phyloP scores from a whole-genome alignment of 1,139 yeast genomes.

The Fermentozyma sake region DNA sequence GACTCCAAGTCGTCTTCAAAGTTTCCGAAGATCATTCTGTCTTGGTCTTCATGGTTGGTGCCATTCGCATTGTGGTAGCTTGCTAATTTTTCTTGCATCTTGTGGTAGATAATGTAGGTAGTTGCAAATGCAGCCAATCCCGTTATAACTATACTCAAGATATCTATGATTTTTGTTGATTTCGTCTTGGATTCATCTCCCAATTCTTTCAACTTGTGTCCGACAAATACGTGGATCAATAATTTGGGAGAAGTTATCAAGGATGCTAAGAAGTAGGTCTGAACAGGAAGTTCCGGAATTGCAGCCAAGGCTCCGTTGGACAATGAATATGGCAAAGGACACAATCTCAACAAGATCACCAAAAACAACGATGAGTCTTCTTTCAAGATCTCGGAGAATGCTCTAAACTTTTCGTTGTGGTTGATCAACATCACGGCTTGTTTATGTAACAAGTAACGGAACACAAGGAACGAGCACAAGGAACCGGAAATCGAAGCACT shows the following conservation, averaged over 20 bases:
- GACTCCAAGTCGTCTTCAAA: slow-evolving; percentile 33
- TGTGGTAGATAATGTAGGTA: slow-evolving; percentile 66
- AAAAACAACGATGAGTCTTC: slow-evolving; percentile 64
- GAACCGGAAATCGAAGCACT: slow-evolving; percentile 72
- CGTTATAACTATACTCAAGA: slow-evolving; percentile 60
- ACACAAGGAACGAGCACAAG: slow-evolving; percentile 62
- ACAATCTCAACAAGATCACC: slow-evolving; percentile 67
- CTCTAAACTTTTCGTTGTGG: slow-evolving; percentile 62
- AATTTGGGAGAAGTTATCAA: slow-evolving; percentile 76
- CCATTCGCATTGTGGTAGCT: slow-evolving; percentile 21
- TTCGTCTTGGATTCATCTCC: slow-evolving; percentile 54
- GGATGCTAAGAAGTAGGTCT: slow-evolving; percentile 68
- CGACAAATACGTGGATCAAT: slow-evolving; percentile 73
- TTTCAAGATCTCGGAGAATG: slow-evolving; percentile 66
- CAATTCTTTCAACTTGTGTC: slow-evolving; percentile 66
- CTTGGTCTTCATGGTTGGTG: slow-evolving; percentile 16
- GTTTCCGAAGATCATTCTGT: slow-evolving; percentile 35
- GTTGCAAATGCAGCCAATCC: slow-evolving; percentile 53
- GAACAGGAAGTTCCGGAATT: slow-evolving; percentile 64
- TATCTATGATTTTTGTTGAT: slow-evolving; percentile 54
- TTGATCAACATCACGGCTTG: slow-evolving; percentile 49
- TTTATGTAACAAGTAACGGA: slow-evolving; percentile 54
- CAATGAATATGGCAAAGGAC: slow-evolving; percentile 90
- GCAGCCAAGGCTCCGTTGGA: slow-evolving; percentile 92
- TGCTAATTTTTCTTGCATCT: slow-evolving; percentile 45